Evolutionary conservation across 148 eudicot species (phyloP).

Genomic region (Bassia scoparia): DNA sequence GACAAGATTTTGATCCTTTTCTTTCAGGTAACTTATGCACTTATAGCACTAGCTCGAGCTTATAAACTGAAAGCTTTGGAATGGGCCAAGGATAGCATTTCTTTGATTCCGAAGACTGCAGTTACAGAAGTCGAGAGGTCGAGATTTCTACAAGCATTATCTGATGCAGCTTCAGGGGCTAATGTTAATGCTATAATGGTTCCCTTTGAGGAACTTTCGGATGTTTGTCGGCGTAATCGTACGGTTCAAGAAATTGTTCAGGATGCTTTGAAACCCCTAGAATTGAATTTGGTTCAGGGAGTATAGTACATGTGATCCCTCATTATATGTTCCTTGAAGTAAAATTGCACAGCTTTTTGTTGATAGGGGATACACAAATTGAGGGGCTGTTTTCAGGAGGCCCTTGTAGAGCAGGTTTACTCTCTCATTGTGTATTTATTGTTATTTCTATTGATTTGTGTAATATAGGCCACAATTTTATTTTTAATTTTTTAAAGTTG

Average conservation of each 20-base stretch:
- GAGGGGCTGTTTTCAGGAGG: constrained; percentile 39
- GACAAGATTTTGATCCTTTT: constrained; percentile 1
- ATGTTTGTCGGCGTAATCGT: constrained; percentile 95
- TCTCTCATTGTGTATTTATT: constrained; percentile 28
- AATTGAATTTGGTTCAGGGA: constrained; percentile 43
- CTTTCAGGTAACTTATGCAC: constrained; percentile 73
- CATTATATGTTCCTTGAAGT: neutral
- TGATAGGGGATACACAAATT: constrained; percentile 28
- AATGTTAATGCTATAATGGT: constrained; percentile 45
- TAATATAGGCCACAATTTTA: constrained; percentile 12
- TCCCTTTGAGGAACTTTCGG: constrained; percentile 89
- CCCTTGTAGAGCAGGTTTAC: constrained; percentile 32
- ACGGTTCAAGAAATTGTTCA: constrained; percentile 96
- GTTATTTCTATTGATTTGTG: constrained; percentile 27
- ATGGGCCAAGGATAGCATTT: constrained; percentile 73
- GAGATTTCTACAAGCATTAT: constrained; percentile 73
- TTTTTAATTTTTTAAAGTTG: neutral
- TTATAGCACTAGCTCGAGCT: constrained; percentile 64
- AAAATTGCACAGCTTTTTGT: constrained; percentile 27
- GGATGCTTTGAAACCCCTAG: constrained; percentile 85
- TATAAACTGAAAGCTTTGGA: constrained; percentile 63
- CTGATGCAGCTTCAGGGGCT: constrained; percentile 71
- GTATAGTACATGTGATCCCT: constrained; percentile 3
- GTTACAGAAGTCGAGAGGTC: constrained; percentile 72
- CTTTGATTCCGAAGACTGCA: constrained; percentile 75